A percentile compares a stretch with the other conserved stretches of the same genome.
Conservation (phyloP, 2,329 filamentous ascomycete species). For the Aspergillus aculeatus region DNA sequence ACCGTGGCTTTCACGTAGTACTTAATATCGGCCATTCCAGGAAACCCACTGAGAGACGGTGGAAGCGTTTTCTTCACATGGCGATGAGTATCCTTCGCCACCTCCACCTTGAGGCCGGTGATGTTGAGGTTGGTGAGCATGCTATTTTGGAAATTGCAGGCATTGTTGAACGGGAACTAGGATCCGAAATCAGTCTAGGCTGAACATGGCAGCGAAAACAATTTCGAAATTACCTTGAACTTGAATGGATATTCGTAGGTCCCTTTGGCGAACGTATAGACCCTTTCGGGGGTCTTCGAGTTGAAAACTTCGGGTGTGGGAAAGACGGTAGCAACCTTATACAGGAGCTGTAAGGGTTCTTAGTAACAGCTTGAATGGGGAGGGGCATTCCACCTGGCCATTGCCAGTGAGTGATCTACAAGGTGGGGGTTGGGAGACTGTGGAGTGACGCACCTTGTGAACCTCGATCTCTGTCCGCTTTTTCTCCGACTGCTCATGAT, state of each 20-base stretch:
- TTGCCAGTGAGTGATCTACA: not conserved
- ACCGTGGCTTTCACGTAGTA: slow-evolving; percentile 98
- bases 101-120: slow-evolving; percentile 46
- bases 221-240: slow-evolving; percentile 43
- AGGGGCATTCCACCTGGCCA: not conserved
- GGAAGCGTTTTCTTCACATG: slow-evolving; percentile 87
- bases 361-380: not conserved
- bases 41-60: slow-evolving; percentile 83
- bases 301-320: slow-evolving; percentile 45
- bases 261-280: slow-evolving; percentile 47
- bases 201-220: not conserved
- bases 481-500: slow-evolving; percentile 46
- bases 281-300: slow-evolving; percentile 31
- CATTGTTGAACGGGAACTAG: slow-evolving; percentile 52
- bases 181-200: not conserved
- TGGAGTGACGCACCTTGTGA: slow-evolving; percentile 44
- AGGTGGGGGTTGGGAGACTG: not conserved
- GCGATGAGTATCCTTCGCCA: slow-evolving; percentile 44
- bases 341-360: slow-evolving; percentile 38
- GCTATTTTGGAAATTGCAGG: slow-evolving; percentile 46
- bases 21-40: slow-evolving; percentile 80
- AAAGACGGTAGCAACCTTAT: slow-evolving; percentile 49
- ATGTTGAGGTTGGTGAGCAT: slow-evolving; percentile 49
- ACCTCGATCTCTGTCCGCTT: slow-evolving; percentile 50
- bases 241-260: slow-evolving; percentile 50